Evolutionary conservation across 768 basidiomycete species (phyloP), one percentile per base, ranked within the genome.

Genomic region (Amanita phalloides): DNA sequence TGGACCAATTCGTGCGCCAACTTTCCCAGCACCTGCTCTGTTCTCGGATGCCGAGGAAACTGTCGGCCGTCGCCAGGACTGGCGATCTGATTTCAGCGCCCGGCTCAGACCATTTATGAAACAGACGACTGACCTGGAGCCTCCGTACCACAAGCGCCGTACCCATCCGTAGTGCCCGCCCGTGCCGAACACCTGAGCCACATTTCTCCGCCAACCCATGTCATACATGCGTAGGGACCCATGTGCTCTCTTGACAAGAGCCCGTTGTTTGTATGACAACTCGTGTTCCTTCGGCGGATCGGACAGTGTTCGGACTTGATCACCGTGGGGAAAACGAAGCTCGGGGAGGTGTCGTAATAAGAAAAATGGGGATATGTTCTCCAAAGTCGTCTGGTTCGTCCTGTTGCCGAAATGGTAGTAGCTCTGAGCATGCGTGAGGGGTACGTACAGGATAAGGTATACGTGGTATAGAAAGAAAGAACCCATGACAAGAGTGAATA

Each of bases 331-430:
- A 10, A 58, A 64, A 32, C 81, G 82, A 9, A 86, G 68, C 3
- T 76, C 75, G 30, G 89, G 84, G 25, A 90, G 69, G 58, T 87
- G 67, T 50, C 83, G 79, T 47, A 92, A 71, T 11, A 91, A 71
- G 25, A 85, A 63, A 63, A 86, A 90, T 1, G 86, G 86, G 0
- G 86, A 79, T 36, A 90, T 72, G 51, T 79, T 73, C 61, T 91
- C 89, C 20, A 90, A 56, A 0, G 89, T 91, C n/a, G 89, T 90
- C 67, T 90, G 86, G 61, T 91, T 91, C 25, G 83, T 89, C 33
- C 87, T 90, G 28, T 13, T 8, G 32, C 20, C 4, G 17, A 32
- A 32, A 32, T 32, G 10, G 32, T 6, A 32, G 32, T 32, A 11
- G 32, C 2, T 11, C 32, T 32, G 32, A 32, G 32, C 32, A 32